A percentile compares a stretch with the other conserved stretches of the same genome.
phyloP scores from a whole-genome alignment of 1,284 basidiomycete species.

The Pyrrhoderma noxium region DNA sequence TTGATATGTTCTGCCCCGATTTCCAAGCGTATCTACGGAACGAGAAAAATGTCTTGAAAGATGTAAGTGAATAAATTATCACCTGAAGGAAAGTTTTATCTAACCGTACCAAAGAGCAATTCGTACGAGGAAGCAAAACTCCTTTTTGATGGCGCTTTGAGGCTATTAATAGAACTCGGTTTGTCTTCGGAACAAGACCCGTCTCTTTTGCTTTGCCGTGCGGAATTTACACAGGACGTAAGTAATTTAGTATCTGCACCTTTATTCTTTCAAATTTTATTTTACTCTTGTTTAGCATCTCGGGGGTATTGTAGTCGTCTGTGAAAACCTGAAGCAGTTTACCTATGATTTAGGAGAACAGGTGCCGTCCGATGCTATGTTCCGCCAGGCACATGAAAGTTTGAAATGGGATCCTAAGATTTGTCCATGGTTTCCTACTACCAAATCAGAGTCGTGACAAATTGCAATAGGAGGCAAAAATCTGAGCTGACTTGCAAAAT shows the following conservation, averaged over 20 bases:
- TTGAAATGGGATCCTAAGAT: constrained; percentile 6
- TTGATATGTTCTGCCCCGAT: constrained; percentile 17
- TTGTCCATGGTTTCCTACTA: constrained; percentile 14
- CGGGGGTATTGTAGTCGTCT: constrained; percentile 1
- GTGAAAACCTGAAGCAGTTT: neutral
- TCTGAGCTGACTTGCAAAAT: no score
- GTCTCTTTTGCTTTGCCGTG: constrained; percentile 9
- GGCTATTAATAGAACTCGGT: neutral
- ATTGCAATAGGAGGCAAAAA: no score
- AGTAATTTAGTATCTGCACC: neutral
- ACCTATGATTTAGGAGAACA: neutral
- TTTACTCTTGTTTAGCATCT: constrained; percentile 6
- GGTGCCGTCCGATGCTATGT: neutral
- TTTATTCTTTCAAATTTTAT: neutral
- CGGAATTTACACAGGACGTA: constrained; percentile 13
- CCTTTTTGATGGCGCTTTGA: neutral
- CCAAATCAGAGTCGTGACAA: no score
- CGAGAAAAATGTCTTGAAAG: constrained; percentile 2
- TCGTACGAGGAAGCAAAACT: neutral
- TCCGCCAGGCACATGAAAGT: neutral
- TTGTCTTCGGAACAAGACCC: neutral
- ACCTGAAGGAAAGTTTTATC: neutral
- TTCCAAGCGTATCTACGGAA: constrained; percentile 6
- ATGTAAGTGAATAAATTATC: neutral
- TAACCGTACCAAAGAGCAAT: neutral